Percentiles rank a stretch among this genome's conserved stretches.
Evolutionary conservation across 1,284 basidiomycete genomes (phyloP).

Genomic region (Papiliotrema fonsecae): DNA sequence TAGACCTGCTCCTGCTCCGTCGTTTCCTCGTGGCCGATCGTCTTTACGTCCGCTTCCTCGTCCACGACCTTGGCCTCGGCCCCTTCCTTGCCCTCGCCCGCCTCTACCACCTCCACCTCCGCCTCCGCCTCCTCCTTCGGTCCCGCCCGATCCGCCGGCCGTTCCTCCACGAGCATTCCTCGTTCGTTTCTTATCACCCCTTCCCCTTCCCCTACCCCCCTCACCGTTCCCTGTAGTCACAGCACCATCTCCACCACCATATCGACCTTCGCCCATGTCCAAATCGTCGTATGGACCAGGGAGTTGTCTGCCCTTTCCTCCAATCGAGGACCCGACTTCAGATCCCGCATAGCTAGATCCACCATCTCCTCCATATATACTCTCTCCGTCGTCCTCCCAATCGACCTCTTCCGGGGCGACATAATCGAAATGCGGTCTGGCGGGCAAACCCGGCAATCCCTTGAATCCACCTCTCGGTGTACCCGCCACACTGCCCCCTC

Average conservation of each 20-base stretch:
- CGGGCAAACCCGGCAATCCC: slow-evolving; percentile 28
- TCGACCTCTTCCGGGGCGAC: slow-evolving; percentile 17
- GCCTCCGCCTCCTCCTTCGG: slow-evolving; percentile 5
- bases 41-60: slow-evolving; percentile 16
- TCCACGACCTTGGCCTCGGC: slow-evolving; percentile 20
- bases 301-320: slow-evolving; percentile 17
- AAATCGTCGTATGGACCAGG: slow-evolving; percentile 27
- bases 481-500: neutral
- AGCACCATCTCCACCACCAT: neutral
- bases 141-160: neutral
- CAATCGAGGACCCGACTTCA: slow-evolving; percentile 18
- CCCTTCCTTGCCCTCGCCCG: slow-evolving; percentile 9
- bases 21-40: too few species aligned
- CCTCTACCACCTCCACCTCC: slow-evolving; percentile 20
- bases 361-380: slow-evolving; percentile 23
- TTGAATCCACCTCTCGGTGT: neutral
- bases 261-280: neutral
- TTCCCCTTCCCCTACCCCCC: slow-evolving; percentile 1
- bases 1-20: neutral
- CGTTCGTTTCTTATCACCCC: neutral
- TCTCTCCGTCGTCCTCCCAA: slow-evolving; percentile 14
- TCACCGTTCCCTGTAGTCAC: neutral
- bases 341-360: slow-evolving; percentile 18
- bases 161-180: too few species aligned
- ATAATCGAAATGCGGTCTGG: slow-evolving; percentile 40